phyloP scores from a whole-genome alignment of 129 eudicot species.

The Arctium lappa region DNA sequence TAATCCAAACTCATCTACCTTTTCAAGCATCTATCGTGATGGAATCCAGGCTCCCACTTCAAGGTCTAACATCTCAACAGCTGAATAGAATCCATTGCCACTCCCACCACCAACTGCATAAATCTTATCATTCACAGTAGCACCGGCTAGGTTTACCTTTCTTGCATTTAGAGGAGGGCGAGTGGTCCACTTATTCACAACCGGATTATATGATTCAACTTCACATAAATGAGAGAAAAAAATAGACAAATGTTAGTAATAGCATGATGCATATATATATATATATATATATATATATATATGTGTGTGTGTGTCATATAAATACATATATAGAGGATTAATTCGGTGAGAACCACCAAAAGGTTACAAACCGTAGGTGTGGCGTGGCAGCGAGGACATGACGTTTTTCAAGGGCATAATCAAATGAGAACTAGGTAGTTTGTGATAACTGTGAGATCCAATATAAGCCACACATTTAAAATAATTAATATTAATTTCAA shows the following conservation, averaged over 20 bases:
- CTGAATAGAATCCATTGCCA: conserved; percentile 49
- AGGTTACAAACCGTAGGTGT: too few relatives aligned
- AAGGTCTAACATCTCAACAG: conserved; percentile 73
- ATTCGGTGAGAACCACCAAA: too few relatives aligned
- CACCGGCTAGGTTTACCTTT: conserved; percentile 76
- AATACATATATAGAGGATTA: too few relatives aligned
- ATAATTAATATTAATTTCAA: too few relatives aligned
- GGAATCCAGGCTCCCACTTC: conserved; percentile 68
- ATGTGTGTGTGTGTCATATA: too few relatives aligned
- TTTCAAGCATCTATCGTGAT: conserved; percentile 61
- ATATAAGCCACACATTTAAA: too few relatives aligned
- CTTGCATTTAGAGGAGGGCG: conserved; percentile 49
- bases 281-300: too few relatives aligned
- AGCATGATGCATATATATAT: not conserved
- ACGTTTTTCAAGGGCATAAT: too few relatives aligned
- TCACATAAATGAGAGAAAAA: not conserved
- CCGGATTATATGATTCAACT: conserved; percentile 72
- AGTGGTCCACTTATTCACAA: conserved; percentile 49
- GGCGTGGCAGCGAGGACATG: too few relatives aligned
- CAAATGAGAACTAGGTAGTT: too few relatives aligned
- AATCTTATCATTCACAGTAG: conserved; percentile 55
- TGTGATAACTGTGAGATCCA: too few relatives aligned
- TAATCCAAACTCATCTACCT: conserved; percentile 36
- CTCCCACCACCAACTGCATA: conserved; percentile 85
- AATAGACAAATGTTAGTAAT: conserved; percentile 11